phyloP scores from a whole-genome alignment of 2,329 filamentous ascomycete genomes.

The Amylocarpus encephaloides region DNA sequence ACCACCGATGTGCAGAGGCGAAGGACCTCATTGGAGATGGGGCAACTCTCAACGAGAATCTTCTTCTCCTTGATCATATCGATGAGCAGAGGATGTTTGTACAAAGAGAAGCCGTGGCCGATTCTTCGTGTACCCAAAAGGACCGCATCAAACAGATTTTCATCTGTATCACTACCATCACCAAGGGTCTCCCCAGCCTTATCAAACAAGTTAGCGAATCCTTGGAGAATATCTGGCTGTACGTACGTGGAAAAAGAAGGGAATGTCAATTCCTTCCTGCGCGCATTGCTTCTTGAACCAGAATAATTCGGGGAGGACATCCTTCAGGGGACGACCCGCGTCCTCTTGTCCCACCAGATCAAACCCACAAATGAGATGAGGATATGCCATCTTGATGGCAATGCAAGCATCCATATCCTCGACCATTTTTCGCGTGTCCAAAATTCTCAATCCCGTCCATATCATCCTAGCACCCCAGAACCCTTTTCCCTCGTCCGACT shows the following conservation, averaged over 20 bases:
- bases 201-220: background rate
- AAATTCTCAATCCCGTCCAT: slow-evolving; percentile 68
- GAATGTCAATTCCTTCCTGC: slow-evolving; percentile 71
- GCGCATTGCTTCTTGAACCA: slow-evolving; percentile 88
- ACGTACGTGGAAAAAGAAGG: slow-evolving; percentile 80
- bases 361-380: slow-evolving; percentile 76
- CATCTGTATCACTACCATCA: slow-evolving; percentile 67
- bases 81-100: slow-evolving; percentile 84
- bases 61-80: slow-evolving; percentile 84
- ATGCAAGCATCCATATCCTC: slow-evolving; percentile 87
- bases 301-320: slow-evolving; percentile 78
- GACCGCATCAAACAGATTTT: slow-evolving; percentile 83
- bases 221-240: too few relatives aligned
- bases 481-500: slow-evolving; percentile 58
- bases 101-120: slow-evolving; percentile 81
- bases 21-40: slow-evolving; percentile 84
- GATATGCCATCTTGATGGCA: slow-evolving; percentile 69
- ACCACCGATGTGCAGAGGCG: slow-evolving; percentile 70
- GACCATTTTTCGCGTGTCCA: slow-evolving; percentile 59
- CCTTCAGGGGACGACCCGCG: slow-evolving; percentile 64
- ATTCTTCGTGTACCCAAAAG: slow-evolving; percentile 82
- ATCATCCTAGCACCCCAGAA: slow-evolving; percentile 87
- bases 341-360: slow-evolving; percentile 90
- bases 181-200: slow-evolving; percentile 79
- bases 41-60: slow-evolving; percentile 84